phyloP scores from a whole-genome alignment of 2,329 filamentous ascomycete species.

The Fusarium mangiferae region DNA sequence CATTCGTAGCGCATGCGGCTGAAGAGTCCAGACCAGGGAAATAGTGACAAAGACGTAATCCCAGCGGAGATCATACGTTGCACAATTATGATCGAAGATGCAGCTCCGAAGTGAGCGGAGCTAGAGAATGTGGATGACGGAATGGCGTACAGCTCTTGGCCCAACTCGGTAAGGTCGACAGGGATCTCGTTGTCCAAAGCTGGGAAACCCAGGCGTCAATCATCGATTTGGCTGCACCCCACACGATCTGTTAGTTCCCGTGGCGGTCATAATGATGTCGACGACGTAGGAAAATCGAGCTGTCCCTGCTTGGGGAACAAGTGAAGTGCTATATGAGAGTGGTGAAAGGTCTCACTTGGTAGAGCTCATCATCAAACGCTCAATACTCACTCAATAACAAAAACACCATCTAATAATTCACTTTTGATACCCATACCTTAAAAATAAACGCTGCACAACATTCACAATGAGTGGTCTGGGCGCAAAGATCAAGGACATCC shows the following conservation, averaged over 20 bases:
- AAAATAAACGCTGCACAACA: neutral
- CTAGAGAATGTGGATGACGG: conserved; percentile 25
- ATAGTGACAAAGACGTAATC: conserved; percentile 2
- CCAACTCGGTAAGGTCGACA: conserved; percentile 18
- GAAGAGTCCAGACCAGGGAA: conserved; percentile 4
- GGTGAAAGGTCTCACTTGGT: neutral
- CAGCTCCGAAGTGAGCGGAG: neutral
- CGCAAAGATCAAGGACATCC: conserved; percentile 28
- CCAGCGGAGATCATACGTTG: conserved; percentile 7
- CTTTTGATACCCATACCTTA: neutral
- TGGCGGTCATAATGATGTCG: conserved; percentile 34
- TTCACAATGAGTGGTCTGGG: conserved; percentile 15
- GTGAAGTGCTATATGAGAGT: conserved; percentile 18
- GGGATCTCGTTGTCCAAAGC: conserved; percentile 4
- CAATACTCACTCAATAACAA: neutral
- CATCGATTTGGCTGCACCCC: conserved; percentile 14
- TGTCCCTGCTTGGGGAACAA: conserved; percentile 1
- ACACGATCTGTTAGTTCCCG: conserved; percentile 22
- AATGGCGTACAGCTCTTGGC: conserved; percentile 16
- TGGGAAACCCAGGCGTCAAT: conserved; percentile 12
- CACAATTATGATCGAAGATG: neutral
- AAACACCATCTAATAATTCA: neutral
- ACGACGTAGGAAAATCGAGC: conserved; percentile 3
- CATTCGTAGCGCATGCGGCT: neutral
- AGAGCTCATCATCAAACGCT: neutral